Evolutionary conservation across 2,329 filamentous ascomycete genomes (phyloP), one percentile per base, ranked within the genome.

Genomic region (Amesomyces nigricolor): DNA sequence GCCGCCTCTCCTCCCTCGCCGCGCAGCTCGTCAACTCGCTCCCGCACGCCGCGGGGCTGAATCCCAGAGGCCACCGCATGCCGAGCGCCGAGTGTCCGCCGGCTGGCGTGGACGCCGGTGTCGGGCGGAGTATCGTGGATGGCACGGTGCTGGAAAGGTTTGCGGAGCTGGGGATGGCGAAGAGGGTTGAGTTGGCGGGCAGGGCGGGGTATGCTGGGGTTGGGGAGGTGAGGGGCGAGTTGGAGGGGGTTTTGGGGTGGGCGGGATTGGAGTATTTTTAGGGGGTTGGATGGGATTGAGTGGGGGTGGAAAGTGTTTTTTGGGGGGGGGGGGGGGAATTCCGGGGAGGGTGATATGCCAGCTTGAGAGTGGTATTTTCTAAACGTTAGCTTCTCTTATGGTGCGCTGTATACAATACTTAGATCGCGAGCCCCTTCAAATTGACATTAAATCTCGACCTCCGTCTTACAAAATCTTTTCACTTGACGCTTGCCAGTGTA

Each of bases 1-100:
- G 94, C 1, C 86, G 91, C 0, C 79, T 99, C 3, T 85, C 85
- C 4, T 89, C 89, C 1, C 77, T 99, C 4, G 82, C 91, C 46
- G 88, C 86, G 4, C 91, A 95, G 67, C 78, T 99, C 1, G 78
- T 85, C 8, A 88, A 85, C 35, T 84, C 86, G 0, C 79, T 96
- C 7, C 85, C 89, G 43, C 85, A 91, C 60, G 75, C 87, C 4
- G 89, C 85, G 7, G 90, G 89, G 0, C 76, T 96, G 48, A 97
- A 97, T 70, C 87, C 90, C 2, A 84, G 88, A 53, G 89, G 85
- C 0, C 89, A 92, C 72, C 80, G 94, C 13, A 75, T 75, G 47
- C 81, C 64, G 68, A 78, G 62, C 9, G 69, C 71, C 61, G 70
- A 68, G 4, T 66, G 67, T n/a, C 66, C 57, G 51, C 54, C 66